Percentiles rank a stretch among this genome's conserved stretches.
phyloP scores from a whole-genome alignment of 2,329 filamentous ascomycete species.

The Claviceps monticola region DNA sequence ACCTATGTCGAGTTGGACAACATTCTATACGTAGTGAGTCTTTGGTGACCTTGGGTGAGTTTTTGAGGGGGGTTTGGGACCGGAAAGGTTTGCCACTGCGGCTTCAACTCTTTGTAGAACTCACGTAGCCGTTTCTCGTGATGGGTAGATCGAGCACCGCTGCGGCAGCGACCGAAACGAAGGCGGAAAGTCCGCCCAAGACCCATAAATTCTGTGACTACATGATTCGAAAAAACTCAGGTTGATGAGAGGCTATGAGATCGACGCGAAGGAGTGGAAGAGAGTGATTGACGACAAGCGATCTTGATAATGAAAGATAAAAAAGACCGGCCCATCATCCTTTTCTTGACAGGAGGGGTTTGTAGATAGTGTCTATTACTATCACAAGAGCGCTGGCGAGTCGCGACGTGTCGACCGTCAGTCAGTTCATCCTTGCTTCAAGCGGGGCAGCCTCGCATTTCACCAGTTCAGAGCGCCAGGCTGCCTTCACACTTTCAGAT shows the following conservation, averaged over 20 bases:
- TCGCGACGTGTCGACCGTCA: too few relatives aligned
- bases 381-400: too few relatives aligned
- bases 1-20: slow-evolving; percentile 8
- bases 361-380: too few relatives aligned
- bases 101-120: neutral
- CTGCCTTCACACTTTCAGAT: too few relatives aligned
- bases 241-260: slow-evolving; percentile 11
- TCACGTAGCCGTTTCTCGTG: neutral
- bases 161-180: neutral
- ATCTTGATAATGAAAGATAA: too few relatives aligned
- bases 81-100: neutral
- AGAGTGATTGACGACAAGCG: too few relatives aligned
- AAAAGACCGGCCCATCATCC: too few relatives aligned
- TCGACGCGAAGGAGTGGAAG: neutral
- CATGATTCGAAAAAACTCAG: slow-evolving; percentile 13
- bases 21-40: neutral
- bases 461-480: too few relatives aligned
- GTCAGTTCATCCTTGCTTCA: too few relatives aligned
- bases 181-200: neutral
- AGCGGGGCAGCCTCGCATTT: too few relatives aligned
- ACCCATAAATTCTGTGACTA: neutral
- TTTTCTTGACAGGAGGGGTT: too few relatives aligned
- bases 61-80: neutral
- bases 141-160: neutral
- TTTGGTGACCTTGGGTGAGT: neutral